phyloP scores from a whole-genome alignment of 306 rosid genomes.

The Trichosanthes cucumerina region DNA sequence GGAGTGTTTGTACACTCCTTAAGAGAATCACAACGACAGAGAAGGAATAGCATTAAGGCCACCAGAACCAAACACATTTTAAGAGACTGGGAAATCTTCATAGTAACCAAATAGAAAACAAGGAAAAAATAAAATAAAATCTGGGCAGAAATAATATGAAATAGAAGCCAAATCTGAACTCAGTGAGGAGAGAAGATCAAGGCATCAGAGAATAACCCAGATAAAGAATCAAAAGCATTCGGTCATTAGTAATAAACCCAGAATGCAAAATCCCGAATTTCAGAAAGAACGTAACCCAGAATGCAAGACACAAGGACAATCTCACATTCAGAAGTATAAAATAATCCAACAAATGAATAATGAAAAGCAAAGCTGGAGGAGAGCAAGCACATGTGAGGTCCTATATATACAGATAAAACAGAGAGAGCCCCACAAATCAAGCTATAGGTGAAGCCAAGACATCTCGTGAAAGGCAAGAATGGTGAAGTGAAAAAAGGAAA shows the following conservation, averaged over 20 bases:
- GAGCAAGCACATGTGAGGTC: constrained; percentile 18
- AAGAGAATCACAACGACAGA: constrained; percentile 25
- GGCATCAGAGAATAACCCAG: background rate
- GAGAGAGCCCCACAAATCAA: constrained; percentile 6
- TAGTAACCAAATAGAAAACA: constrained; percentile 19
- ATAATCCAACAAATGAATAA: background rate
- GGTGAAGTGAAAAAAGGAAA: constrained; percentile 8
- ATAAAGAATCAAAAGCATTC: background rate
- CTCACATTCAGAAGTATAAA: background rate
- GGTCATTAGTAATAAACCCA: constrained; percentile 7
- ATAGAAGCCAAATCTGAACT: background rate
- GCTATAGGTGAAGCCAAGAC: background rate
- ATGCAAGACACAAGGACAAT: background rate
- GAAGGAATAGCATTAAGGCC: constrained; percentile 13
- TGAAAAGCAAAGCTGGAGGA: constrained; percentile 8
- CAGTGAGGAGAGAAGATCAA: background rate
- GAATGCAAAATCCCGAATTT: background rate
- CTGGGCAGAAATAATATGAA: background rate
- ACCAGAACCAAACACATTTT: constrained; percentile 9
- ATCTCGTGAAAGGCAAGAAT: constrained; percentile 47
- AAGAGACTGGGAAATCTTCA: constrained; percentile 24
- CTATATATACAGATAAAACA: constrained; percentile 4
- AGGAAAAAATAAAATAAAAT: constrained; percentile 6
- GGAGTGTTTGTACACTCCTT: constrained; percentile 66
- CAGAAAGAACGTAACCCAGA: background rate